These are phyloP conservation scores for Neckera pumila DNA, from an alignment of 225 moss, liverwort and hornwort genomes.

Conservation along the genomic window DNA sequence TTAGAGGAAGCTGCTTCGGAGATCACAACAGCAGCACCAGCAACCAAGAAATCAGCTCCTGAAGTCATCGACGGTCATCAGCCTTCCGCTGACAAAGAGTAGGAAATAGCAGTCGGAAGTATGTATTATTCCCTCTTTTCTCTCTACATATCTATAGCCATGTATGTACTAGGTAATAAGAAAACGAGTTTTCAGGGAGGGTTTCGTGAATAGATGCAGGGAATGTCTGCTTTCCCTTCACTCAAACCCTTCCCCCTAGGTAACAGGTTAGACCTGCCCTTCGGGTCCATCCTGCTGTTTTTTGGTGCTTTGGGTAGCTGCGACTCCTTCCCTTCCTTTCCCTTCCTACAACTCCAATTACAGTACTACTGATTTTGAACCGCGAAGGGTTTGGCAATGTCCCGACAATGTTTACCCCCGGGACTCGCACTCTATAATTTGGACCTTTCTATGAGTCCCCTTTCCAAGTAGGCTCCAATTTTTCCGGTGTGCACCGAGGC, in stretches of 20 bases:
- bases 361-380: conserved; percentile 2
- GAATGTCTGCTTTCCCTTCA: conserved; percentile 44
- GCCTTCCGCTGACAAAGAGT: conserved; percentile 26
- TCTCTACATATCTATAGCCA: not conserved
- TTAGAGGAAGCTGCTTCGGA: not conserved
- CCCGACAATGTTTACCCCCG: conserved; percentile 1
- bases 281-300: conserved; percentile 12
- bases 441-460: conserved; percentile 3
- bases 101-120: conserved; percentile 4
- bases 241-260: conserved; percentile 26
- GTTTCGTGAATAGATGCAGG: conserved; percentile 49
- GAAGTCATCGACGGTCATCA: conserved; percentile 20
- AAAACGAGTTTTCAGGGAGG: conserved; percentile 42
- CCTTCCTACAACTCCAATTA: not conserved
- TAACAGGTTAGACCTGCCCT: conserved; percentile 11
- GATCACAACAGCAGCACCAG: not conserved
- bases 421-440: conserved; percentile 27
- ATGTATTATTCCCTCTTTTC: conserved; percentile 2
- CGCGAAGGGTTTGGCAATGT: not conserved
- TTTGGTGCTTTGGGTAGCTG: conserved; percentile 24
- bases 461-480: conserved; percentile 15
- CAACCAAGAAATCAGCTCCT: not conserved
- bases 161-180: conserved; percentile 39
- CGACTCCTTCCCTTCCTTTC: not conserved
- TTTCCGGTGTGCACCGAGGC: conserved; percentile 23